Conservation (phyloP, 1,139 yeast species). For the Diutina sp. region DNA sequence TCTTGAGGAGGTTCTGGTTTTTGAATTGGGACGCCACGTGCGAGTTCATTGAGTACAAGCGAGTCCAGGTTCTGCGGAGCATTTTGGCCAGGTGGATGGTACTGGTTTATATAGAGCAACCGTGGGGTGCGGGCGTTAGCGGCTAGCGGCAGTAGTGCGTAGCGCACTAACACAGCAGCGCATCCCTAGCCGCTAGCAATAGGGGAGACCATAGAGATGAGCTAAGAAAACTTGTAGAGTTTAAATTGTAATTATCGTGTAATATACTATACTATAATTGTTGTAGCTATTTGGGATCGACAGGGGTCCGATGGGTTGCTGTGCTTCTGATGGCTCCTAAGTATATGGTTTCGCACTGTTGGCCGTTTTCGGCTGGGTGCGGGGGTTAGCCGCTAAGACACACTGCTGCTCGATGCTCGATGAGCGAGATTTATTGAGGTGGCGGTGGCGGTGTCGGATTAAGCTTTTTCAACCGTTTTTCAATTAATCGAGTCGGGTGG, state of each 20-base stretch:
- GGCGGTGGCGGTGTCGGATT: not conserved
- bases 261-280: too few species aligned
- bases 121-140: not conserved
- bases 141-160: not conserved
- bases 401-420: constrained; percentile 5
- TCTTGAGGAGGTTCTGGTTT: constrained; percentile 43
- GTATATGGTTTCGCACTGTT: too few species aligned
- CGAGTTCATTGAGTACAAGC: not conserved
- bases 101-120: not conserved
- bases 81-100: not conserved
- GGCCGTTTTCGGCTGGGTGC: not conserved
- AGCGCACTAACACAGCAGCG: too few species aligned
- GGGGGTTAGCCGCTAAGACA: not conserved
- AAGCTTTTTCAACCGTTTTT: constrained; percentile 22
- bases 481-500: constrained; percentile 41
- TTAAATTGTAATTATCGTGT: too few species aligned
- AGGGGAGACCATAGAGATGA: too few species aligned
- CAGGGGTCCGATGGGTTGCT: too few species aligned
- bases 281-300: too few species aligned
- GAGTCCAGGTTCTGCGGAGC: not conserved
- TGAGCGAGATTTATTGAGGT: too few species aligned
- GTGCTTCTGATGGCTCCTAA: too few species aligned
- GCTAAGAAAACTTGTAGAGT: too few species aligned
- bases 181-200: not conserved
- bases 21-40: not conserved